phyloP scores from a whole-genome alignment of 306 rosid genomes.

The Medicago lupulina region DNA sequence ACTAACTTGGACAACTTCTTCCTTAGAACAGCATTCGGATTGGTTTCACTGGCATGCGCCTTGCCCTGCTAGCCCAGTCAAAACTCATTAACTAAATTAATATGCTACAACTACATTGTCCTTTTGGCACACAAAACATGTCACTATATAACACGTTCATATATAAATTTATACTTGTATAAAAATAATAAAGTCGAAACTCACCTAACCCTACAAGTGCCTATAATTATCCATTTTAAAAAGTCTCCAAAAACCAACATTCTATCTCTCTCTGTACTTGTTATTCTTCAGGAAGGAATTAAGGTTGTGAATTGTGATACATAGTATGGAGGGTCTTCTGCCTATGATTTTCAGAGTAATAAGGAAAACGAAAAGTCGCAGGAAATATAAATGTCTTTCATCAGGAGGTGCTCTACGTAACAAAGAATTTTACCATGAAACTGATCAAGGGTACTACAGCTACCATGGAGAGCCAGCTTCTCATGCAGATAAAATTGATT shows the following conservation, averaged over 20 bases:
- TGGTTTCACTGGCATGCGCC: slow-evolving; percentile 19
- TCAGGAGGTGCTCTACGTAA: slow-evolving; percentile 33
- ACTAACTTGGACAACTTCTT: slow-evolving; percentile 8
- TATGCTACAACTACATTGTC: background rate
- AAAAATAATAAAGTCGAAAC: slow-evolving; percentile 23
- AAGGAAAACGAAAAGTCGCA: slow-evolving; percentile 46
- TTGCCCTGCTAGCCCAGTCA: slow-evolving; percentile 10
- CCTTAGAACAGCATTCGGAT: background rate
- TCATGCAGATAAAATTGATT: slow-evolving; percentile 7
- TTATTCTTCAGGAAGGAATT: background rate
- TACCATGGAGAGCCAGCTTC: slow-evolving; percentile 4
- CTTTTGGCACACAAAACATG: background rate
- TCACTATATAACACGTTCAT: background rate
- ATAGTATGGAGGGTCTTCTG: slow-evolving; percentile 55
- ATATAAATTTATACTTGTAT: background rate
- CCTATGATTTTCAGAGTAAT: slow-evolving; percentile 50
- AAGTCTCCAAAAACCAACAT: background rate
- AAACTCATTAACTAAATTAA: background rate
- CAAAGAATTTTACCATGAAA: slow-evolving; percentile 23
- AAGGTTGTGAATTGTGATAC: background rate
- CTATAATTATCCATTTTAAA: background rate
- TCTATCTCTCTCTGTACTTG: background rate
- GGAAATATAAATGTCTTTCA: slow-evolving; percentile 47
- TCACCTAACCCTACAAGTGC: slow-evolving; percentile 45
- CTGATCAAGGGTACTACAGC: background rate